These are phyloP conservation scores for Russula compacta DNA, from an alignment of 768 basidiomycete genomes.

Conservation along the genomic window DNA sequence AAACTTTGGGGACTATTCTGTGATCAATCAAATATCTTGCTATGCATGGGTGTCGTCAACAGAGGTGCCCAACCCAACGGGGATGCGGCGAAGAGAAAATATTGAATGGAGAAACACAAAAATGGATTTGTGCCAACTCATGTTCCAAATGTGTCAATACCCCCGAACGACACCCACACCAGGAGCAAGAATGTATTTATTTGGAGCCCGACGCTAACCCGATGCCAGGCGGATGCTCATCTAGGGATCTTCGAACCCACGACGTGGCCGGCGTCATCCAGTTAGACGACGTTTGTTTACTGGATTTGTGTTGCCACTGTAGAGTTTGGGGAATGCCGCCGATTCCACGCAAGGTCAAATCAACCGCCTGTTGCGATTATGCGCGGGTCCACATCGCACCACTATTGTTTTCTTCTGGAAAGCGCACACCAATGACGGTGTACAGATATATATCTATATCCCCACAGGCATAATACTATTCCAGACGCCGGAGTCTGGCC, in stretches of 20 bases:
- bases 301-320: not conserved
- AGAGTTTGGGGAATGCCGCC: not conserved
- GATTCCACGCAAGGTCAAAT: not conserved
- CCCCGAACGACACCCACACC: not conserved
- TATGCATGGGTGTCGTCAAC: not conserved
- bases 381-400: not conserved
- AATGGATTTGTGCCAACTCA: not conserved
- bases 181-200: not conserved
- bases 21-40: not conserved
- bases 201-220: not conserved
- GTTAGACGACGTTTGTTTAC: not conserved
- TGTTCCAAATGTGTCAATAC: slow-evolving; percentile 5
- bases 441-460: slow-evolving; percentile 1
- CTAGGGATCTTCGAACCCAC: not conserved
- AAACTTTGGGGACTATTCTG: not conserved
- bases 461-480: slow-evolving; percentile 3
- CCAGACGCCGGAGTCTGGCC: not conserved
- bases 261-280: not conserved
- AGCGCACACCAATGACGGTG: not conserved
- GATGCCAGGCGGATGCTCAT: not conserved
- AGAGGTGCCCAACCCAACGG: not conserved
- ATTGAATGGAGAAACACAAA: not conserved
- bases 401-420: not conserved
- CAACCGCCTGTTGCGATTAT: slow-evolving; percentile 6
- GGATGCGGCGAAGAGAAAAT: not conserved